phyloP scores from a whole-genome alignment of 1,284 basidiomycete species.

The Xerocomus amazonicus region DNA sequence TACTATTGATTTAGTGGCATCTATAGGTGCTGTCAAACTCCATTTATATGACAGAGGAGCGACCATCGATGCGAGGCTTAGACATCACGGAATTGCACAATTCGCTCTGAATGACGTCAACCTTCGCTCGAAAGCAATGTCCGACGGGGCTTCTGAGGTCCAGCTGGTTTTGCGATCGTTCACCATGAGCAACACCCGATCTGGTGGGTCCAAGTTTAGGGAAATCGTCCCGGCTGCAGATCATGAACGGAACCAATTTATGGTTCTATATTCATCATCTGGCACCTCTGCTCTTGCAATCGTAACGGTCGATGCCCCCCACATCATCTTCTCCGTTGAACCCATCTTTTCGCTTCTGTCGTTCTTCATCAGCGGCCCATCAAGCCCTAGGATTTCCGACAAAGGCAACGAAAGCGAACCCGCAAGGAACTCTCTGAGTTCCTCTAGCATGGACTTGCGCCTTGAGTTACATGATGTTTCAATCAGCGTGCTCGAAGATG shows the following conservation, averaged over 20 bases:
- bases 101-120: conserved; percentile 83
- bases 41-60: conserved; percentile 85
- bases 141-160: conserved; percentile 81
- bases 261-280: conserved; percentile 85
- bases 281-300: conserved; percentile 73
- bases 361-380: conserved; percentile 76
- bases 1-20: conserved; percentile 75
- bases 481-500: conserved; percentile 86
- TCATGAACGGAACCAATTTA: conserved; percentile 92
- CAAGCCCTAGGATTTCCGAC: conserved; percentile 23
- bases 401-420: conserved; percentile 13
- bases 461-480: conserved; percentile 92
- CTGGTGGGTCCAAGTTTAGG: conserved; percentile 82
- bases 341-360: conserved; percentile 86
- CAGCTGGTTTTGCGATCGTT: conserved; percentile 89
- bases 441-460: conserved; percentile 57
- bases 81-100: conserved; percentile 79
- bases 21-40: conserved; percentile 76
- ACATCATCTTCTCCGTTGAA: conserved; percentile 91
- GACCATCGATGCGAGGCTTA: conserved; percentile 56
- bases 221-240: conserved; percentile 93
- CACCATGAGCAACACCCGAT: conserved; percentile 86
- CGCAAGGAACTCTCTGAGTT: conserved; percentile 16
- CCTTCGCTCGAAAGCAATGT: conserved; percentile 81
- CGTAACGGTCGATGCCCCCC: conserved; percentile 89